A percentile compares a stretch with the other conserved stretches of the same genome.
Evolutionary conservation across 192 early-diverging fungal genomes (phyloP).

Genomic region (Pilobolus umbonatus): DNA sequence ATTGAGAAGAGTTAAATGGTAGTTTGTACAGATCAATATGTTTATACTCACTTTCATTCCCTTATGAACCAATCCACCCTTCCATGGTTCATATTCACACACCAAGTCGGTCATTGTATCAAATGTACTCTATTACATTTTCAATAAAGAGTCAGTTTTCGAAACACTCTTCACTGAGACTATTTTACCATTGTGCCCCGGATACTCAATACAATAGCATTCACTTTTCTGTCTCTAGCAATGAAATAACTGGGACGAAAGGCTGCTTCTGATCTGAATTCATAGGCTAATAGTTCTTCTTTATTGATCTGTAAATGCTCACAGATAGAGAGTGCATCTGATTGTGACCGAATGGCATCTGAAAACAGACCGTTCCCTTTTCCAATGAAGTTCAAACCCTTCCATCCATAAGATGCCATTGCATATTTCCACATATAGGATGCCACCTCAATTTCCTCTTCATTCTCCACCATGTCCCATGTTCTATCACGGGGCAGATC

Average conservation of each 20-base stretch:
- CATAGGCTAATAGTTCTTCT: slow-evolving; percentile 66
- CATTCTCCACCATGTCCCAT: slow-evolving; percentile 40
- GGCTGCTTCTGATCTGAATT: slow-evolving; percentile 60
- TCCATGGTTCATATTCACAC: slow-evolving; percentile 77
- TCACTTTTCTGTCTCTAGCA: slow-evolving; percentile 55
- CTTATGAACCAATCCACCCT: slow-evolving; percentile 72
- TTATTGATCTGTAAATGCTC: slow-evolving; percentile 58
- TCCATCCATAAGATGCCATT: slow-evolving; percentile 60
- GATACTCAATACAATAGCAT: slow-evolving; percentile 63
- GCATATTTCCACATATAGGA: slow-evolving; percentile 46
- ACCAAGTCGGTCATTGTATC: slow-evolving; percentile 75
- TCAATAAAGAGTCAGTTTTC: too few relatives aligned
- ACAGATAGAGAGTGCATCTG: slow-evolving; percentile 62
- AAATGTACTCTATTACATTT: slow-evolving; percentile 62
- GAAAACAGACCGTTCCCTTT: slow-evolving; percentile 63
- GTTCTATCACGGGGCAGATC: slow-evolving; percentile 37
- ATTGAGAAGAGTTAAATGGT: neutral
- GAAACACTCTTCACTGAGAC: too few relatives aligned
- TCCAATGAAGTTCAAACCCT: slow-evolving; percentile 71
- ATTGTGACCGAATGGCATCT: slow-evolving; percentile 60
- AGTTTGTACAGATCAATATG: too few relatives aligned
- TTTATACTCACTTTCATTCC: slow-evolving; percentile 54
- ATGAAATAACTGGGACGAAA: slow-evolving; percentile 74
- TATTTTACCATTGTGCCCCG: slow-evolving; percentile 65
- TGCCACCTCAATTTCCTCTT: slow-evolving; percentile 31